Evolutionary conservation across 2,329 filamentous ascomycete genomes (phyloP).

Genomic region (Claviceps paspali): DNA sequence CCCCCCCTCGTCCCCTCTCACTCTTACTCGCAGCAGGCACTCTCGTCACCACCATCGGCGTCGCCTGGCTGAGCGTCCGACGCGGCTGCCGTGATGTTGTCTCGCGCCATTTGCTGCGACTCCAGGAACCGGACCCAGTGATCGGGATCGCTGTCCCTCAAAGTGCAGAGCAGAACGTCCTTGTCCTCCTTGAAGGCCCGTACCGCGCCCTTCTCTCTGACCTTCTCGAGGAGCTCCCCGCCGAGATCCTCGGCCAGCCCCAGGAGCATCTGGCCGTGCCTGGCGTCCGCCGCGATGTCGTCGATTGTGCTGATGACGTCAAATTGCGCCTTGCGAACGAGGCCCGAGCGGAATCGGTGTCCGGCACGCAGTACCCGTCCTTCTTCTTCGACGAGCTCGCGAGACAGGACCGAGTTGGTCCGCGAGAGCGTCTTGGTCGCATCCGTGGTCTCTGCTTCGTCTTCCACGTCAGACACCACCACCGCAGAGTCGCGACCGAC

Average conservation of each 20-base stretch:
- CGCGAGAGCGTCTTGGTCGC: conserved; percentile 28
- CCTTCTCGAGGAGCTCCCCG: conserved; percentile 41
- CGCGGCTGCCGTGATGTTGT: conserved; percentile 28
- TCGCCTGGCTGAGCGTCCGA: too few species aligned
- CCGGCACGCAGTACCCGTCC: conserved; percentile 39
- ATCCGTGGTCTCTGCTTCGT: conserved; percentile 31
- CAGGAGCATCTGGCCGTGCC: conserved; percentile 37
- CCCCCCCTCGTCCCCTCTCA: too few species aligned
- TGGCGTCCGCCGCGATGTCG: conserved; percentile 34
- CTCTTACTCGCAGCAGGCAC: conserved; percentile 24
- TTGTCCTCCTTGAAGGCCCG: conserved; percentile 44
- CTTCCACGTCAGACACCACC: conserved; percentile 29
- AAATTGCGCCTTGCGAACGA: conserved; percentile 36
- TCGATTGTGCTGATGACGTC: conserved; percentile 32
- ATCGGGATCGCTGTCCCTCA: conserved; percentile 48
- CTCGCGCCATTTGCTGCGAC: conserved; percentile 42
- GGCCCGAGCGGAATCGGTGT: conserved; percentile 38
- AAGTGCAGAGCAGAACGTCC: conserved; percentile 29
- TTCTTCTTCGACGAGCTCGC: conserved; percentile 40
- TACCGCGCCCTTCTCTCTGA: conserved; percentile 43
- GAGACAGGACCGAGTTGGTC: conserved; percentile 38
- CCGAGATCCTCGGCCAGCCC: conserved; percentile 48
- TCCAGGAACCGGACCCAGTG: conserved; percentile 50
- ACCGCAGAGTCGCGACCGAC: conserved; percentile 18
- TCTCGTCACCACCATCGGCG: conserved; percentile 9